Percentiles rank a stretch among this genome's conserved stretches.
Evolutionary conservation across 371 early-diverging fungal species (phyloP).

Genomic region (Quaeritorhiza haematococci): DNA sequence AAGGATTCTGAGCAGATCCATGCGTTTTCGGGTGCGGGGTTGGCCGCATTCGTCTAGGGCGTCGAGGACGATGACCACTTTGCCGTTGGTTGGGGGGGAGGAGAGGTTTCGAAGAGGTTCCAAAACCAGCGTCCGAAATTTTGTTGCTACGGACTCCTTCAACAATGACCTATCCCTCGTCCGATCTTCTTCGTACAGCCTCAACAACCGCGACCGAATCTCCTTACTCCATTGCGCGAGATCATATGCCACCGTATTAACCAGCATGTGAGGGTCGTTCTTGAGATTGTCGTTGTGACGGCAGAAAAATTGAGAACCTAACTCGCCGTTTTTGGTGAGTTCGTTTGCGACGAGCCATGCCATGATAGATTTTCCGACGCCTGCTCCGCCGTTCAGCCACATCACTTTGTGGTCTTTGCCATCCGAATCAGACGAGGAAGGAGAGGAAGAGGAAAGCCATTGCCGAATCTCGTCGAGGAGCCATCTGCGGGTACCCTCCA

Average conservation of each 20-base stretch:
- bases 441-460: background rate
- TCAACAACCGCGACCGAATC: background rate
- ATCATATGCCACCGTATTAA: background rate
- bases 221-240: background rate
- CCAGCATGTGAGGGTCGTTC: background rate
- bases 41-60: conserved; percentile 1
- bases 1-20: background rate
- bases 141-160: background rate
- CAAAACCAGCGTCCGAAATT: background rate
- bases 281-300: background rate
- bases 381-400: conserved; percentile 1
- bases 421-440: too few relatives aligned
- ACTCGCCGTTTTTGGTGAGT: background rate
- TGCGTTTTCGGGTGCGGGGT: background rate
- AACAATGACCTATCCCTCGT: background rate
- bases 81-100: background rate
- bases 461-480: background rate
- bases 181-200: background rate
- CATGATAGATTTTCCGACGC: background rate
- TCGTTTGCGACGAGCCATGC: background rate
- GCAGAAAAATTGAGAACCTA: background rate
- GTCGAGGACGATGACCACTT: background rate
- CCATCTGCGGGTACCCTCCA: conserved; percentile 1
- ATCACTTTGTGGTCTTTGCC: too few relatives aligned
- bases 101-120: background rate